Conservation (phyloP, 768 basidiomycete species). For the Royoungia palumana region DNA sequence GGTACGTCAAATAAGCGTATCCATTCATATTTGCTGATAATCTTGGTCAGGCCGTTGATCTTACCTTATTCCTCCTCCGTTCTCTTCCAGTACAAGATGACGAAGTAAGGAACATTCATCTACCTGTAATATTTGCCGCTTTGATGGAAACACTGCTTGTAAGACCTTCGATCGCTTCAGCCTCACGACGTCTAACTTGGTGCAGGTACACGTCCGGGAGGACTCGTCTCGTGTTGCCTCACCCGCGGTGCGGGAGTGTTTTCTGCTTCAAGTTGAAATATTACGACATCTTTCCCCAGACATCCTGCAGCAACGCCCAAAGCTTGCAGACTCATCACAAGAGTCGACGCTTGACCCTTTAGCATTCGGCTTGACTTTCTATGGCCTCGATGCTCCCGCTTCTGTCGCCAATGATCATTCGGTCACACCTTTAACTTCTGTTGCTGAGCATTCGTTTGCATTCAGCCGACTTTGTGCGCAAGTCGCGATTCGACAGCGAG, state of each 20-base stretch:
- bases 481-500: slow-evolving; percentile 31
- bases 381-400: slow-evolving; percentile 41
- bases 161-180: slow-evolving; percentile 15
- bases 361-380: slow-evolving; percentile 60
- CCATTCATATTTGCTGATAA: slow-evolving; percentile 5
- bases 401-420: slow-evolving; percentile 23
- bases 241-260: slow-evolving; percentile 37
- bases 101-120: slow-evolving; percentile 74
- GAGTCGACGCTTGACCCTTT: slow-evolving; percentile 40
- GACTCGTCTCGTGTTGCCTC: slow-evolving; percentile 35
- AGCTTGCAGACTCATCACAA: slow-evolving; percentile 38
- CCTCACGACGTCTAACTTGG: slow-evolving; percentile 1
- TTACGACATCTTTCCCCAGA: slow-evolving; percentile 48
- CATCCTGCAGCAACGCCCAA: slow-evolving; percentile 50
- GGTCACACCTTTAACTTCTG: slow-evolving; percentile 51
- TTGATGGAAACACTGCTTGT: slow-evolving; percentile 66
- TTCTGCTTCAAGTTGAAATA: slow-evolving; percentile 54
- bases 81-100: slow-evolving; percentile 82
- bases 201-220: slow-evolving; percentile 37
- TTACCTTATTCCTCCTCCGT: slow-evolving; percentile 69
- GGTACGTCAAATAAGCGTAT: slow-evolving; percentile 34
- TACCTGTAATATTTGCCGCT: slow-evolving; percentile 74
- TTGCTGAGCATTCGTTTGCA: slow-evolving; percentile 52
- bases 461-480: slow-evolving; percentile 47
- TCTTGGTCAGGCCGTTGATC: slow-evolving; percentile 52